Conservation (phyloP, 2,329 filamentous ascomycete genomes). For the Dryadomyces quercivorus region DNA sequence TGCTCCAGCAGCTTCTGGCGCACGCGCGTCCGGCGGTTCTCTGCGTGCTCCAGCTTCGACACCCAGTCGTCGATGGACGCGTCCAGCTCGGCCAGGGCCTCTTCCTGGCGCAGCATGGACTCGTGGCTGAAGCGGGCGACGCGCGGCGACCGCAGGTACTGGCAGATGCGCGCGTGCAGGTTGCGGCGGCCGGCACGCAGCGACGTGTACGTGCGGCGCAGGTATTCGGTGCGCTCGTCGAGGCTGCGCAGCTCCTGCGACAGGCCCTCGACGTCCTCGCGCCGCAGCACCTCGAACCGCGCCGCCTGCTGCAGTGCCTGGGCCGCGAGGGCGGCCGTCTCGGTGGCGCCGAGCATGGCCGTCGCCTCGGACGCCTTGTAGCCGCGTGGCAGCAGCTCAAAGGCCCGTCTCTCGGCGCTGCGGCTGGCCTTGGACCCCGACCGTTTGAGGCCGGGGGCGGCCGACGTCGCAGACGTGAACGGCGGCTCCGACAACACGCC, state of each 20-base stretch:
- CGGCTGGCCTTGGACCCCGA: slow-evolving; percentile 30
- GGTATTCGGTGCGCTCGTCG: slow-evolving; percentile 69
- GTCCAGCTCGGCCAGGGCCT: slow-evolving; percentile 65
- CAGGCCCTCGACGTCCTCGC: slow-evolving; percentile 50
- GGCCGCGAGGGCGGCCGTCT: slow-evolving; percentile 39
- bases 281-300: slow-evolving; percentile 51
- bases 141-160: slow-evolving; percentile 60
- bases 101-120: slow-evolving; percentile 67
- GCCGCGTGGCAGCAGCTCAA: slow-evolving; percentile 49
- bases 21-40: slow-evolving; percentile 63
- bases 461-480: not conserved
- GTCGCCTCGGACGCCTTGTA: slow-evolving; percentile 40
- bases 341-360: slow-evolving; percentile 31
- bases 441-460: slow-evolving; percentile 19
- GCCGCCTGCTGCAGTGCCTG: slow-evolving; percentile 51
- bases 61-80: slow-evolving; percentile 72
- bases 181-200: slow-evolving; percentile 65
- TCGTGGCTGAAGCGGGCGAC: slow-evolving; percentile 62
- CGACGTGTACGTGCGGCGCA: slow-evolving; percentile 64
- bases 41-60: slow-evolving; percentile 65
- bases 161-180: slow-evolving; percentile 64
- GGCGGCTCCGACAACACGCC: not conserved
- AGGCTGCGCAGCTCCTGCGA: slow-evolving; percentile 62
- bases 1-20: slow-evolving; percentile 74
- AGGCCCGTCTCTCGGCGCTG: slow-evolving; percentile 42